Conservation (phyloP, 2,329 filamentous ascomycete genomes). For the Corynespora cassiicola region DNA sequence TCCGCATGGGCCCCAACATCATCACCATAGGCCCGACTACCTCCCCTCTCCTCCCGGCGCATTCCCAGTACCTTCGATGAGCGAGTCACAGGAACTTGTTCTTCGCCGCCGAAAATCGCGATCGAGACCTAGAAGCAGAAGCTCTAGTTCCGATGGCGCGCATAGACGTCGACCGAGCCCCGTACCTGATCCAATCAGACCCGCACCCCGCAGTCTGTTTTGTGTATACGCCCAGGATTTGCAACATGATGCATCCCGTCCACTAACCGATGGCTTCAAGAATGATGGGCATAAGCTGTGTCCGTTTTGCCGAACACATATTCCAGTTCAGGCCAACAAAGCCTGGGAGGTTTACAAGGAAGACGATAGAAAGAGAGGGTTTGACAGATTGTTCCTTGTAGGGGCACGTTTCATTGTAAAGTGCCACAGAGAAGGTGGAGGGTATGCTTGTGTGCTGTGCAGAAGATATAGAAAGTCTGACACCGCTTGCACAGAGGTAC, state of each 20-base stretch:
- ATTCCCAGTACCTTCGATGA: not conserved
- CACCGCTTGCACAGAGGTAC: slow-evolving; percentile 31
- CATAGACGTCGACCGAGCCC: no score
- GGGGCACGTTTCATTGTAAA: slow-evolving; percentile 40
- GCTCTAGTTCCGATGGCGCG: no score
- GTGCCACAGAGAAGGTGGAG: slow-evolving; percentile 33
- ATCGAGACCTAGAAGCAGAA: not conserved
- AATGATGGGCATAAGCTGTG: slow-evolving; percentile 29
- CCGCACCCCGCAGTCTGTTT: slow-evolving; percentile 22
- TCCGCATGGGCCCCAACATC: no score
- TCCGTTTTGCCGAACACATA: slow-evolving; percentile 31
- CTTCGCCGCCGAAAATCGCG: slow-evolving; percentile 2
- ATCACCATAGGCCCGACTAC: slow-evolving; percentile 25
- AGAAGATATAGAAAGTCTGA: slow-evolving; percentile 28
- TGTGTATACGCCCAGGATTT: slow-evolving; percentile 41
- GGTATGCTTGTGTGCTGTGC: slow-evolving; percentile 40
- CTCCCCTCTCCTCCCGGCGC: no score
- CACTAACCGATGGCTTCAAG: slow-evolving; percentile 31
- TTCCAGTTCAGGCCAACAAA: slow-evolving; percentile 26
- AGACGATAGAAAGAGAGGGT: slow-evolving; percentile 3
- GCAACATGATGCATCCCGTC: slow-evolving; percentile 24
- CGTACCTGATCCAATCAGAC: not conserved
- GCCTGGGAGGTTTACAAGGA: slow-evolving; percentile 37
- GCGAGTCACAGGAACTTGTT: not conserved
- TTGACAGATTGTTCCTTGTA: slow-evolving; percentile 24